Evolutionary conservation across 2,329 filamentous ascomycete species (phyloP), one percentile per base, ranked within the genome.

Genomic region (Lecanicillium sp.): DNA sequence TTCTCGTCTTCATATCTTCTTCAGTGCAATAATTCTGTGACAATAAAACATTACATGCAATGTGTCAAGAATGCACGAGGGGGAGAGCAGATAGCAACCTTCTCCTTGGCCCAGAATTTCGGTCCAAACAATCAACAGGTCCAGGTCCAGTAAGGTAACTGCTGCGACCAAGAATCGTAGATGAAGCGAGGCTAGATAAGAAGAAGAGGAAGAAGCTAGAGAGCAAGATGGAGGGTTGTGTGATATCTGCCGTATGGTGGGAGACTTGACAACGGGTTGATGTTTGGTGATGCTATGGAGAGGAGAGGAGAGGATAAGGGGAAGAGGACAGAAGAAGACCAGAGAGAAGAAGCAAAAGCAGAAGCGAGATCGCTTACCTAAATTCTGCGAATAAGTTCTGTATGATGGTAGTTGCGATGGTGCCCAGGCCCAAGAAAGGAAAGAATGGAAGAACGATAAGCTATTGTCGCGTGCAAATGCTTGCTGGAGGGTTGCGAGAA

Each of bases 141-240:
- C n/a, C 22, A 48, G 46, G 53, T 52, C 54, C 53, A 54, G 49
- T 48, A 58, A 49, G 59, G 55, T 54, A 61, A 61, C 65, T 62
- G 63, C 60, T 63, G 64, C 60, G 68, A 68, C 69, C 71, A 72
- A 67, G 65, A 62, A 59, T 60, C 57, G 64, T 64, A 62, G 56
- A 66, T 67, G 65, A 71, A 76, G 70, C 66, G 69, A 74, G 66
- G 63, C 64, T 69, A 68, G 71, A 66, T 69, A 71, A 70, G 66
- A 74, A 72, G 68, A 41, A 41, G 34, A 41, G 20, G 69, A 68
- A 66, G 67, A 61, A 72, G 69, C 68, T 75, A 74, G 68, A 65
- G 60, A 73, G 69, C 72, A 75, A 76, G 66, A 69, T 69, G 66
- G 59, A 59, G 50, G 56, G 51, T 51, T 48, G 49, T 54, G 55